phyloP scores from a whole-genome alignment of 2,329 filamentous ascomycete species.

The Fusarium sp. region DNA sequence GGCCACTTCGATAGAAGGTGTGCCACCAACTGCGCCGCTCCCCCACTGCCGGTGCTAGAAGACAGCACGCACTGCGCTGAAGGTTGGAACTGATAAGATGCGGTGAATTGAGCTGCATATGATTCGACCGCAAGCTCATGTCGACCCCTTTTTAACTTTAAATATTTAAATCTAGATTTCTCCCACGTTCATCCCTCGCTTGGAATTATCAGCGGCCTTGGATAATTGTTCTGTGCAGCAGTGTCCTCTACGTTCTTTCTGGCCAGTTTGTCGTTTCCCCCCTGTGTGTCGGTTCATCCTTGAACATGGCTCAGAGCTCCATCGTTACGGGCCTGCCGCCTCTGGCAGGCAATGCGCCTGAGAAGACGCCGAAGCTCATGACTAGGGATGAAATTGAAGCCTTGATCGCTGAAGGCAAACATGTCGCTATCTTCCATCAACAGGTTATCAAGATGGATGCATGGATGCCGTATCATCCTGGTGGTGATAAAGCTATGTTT shows the following conservation, averaged over 20 bases:
- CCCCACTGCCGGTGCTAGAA: constrained; percentile 30
- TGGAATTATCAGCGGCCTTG: background rate
- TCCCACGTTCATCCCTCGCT: constrained; percentile 3
- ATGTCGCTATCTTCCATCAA: constrained; percentile 83
- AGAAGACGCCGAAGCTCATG: constrained; percentile 54
- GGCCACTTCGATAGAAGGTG: constrained; percentile 20
- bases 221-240: constrained; percentile 6
- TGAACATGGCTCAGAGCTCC: constrained; percentile 20
- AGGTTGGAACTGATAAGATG: constrained; percentile 27
- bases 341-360: constrained; percentile 22
- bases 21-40: constrained; percentile 1
- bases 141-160: constrained; percentile 9
- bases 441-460: constrained; percentile 88
- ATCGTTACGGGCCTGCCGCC: constrained; percentile 43
- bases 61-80: constrained; percentile 11
- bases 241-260: constrained; percentile 6
- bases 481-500: constrained; percentile 88
- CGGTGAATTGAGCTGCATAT: constrained; percentile 41
- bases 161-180: constrained; percentile 1
- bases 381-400: constrained; percentile 66
- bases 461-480: constrained; percentile 91
- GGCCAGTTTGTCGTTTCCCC: background rate
- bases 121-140: constrained; percentile 18
- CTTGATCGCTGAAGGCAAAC: constrained; percentile 83
- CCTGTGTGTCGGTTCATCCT: background rate